A percentile compares a stretch with the other conserved stretches of the same genome.
Conservation (phyloP, 768 basidiomycete genomes). For the Mrakia blollopis region DNA sequence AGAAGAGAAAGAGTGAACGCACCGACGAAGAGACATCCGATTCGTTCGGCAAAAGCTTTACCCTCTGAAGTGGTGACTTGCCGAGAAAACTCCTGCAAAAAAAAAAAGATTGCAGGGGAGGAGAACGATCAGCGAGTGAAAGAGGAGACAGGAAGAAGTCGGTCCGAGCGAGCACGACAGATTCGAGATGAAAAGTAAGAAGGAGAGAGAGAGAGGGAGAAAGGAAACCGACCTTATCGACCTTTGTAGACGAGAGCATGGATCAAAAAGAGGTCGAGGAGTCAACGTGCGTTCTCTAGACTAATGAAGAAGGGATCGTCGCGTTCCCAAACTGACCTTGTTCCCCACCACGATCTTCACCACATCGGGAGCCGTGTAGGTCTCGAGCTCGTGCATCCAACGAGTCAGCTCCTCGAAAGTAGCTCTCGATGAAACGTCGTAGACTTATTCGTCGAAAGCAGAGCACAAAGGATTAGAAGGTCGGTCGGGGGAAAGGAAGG, state of each 20-base stretch:
- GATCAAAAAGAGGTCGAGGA: conserved; percentile 48
- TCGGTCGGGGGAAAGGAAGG: no score
- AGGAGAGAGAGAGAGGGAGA: conserved; percentile 45
- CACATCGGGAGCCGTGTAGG: conserved; percentile 77
- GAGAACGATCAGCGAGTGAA: conserved; percentile 53
- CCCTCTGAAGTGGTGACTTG: conserved; percentile 78
- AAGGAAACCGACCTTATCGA: conserved; percentile 9
- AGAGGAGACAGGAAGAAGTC: not conserved
- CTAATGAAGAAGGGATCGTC: no score
- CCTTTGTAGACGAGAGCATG: not conserved
- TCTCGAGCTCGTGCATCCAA: conserved; percentile 88
- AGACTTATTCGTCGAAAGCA: no score
- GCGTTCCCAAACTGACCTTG: conserved; percentile 50
- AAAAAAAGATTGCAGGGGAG: not conserved
- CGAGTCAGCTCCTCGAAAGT: conserved; percentile 90
- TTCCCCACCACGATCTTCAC: conserved; percentile 87
- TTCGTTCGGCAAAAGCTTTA: conserved; percentile 69
- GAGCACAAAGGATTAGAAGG: no score
- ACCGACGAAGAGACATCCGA: conserved; percentile 73
- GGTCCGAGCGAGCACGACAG: conserved; percentile 48
- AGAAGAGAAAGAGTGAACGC: conserved; percentile 14
- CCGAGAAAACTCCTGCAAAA: conserved; percentile 73
- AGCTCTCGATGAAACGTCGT: conserved; percentile 87
- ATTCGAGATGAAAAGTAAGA: no score
- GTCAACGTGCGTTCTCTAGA: no score